Base-by-base conservation (phyloP, 148 eudicot species). In the Rhododendron ovatum region DNA sequence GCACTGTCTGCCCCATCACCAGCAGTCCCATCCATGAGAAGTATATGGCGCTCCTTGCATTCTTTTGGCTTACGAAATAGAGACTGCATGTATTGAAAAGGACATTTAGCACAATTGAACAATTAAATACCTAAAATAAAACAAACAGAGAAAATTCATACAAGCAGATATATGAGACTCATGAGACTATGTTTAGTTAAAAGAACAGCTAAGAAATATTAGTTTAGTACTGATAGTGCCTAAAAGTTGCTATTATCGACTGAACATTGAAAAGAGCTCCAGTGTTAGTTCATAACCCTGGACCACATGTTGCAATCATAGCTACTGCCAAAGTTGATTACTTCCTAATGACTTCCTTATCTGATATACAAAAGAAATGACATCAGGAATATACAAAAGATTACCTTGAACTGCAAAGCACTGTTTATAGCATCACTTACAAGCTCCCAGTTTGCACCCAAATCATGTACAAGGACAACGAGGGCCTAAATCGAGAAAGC, bases 371-470 rank as follows among this genome's bases (percentile, higher is more conserved):
- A 41, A 41, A 41, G 45, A 41, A 41, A 33, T 57, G 47, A 30
- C 11, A 18, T 17, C 37, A 39, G 50, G 53, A 59, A 59, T 57
- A 18, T 20, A 81, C 18, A 9, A 24, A 55, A 33, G 33, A 39
- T 39, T 87, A 95, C 98, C 98, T 97, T 97, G 88, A 93, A 93
- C 83, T 92, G 98, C 91, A 95, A 89, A 84, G 94, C 94, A 89
- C 92, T 92, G 91, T 95, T 97, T 51, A 95, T 90, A 80, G 96
- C 98, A 92, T 97, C 98, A 89, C 98, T 95, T 65, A 97, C 92
- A 88, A 97, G 95, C 94, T 95, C 98, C 99, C 99, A 97, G 83
- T 97, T 95, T 81, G 99, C 98, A 88, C 99, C 99, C 93, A 97
- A 88, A 90, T 97, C 99, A 91, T 97, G 99, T 24, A 93, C 99